phyloP scores from a whole-genome alignment of 345 rosid genomes.

The Nasturtium officinale region DNA sequence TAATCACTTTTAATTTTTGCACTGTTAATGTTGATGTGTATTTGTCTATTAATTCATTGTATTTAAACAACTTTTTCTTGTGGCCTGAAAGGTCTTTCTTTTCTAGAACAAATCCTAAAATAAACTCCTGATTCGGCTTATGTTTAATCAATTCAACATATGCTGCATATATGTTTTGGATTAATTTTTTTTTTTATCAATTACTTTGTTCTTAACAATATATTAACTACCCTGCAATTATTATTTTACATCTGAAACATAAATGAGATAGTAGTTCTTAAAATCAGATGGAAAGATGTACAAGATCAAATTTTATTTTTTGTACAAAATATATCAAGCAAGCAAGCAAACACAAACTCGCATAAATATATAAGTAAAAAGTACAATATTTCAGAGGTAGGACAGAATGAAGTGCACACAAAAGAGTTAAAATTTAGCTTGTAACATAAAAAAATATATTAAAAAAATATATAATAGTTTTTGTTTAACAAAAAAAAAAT shows the following conservation, averaged over 20 bases:
- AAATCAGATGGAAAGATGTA: background rate
- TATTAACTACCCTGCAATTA: background rate
- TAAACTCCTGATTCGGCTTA: slow-evolving; percentile 11
- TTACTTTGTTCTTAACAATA: background rate
- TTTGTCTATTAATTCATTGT: slow-evolving; percentile 40
- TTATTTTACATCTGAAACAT: background rate
- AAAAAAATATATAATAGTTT: slow-evolving; percentile 8
- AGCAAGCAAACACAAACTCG: slow-evolving; percentile 1
- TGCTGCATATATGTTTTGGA: background rate
- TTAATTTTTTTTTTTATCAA: too few relatives aligned
- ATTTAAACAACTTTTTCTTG: slow-evolving; percentile 32
- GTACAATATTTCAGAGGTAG: too few relatives aligned
- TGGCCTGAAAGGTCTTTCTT: slow-evolving; percentile 34
- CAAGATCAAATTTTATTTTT: background rate
- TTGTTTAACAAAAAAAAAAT: background rate
- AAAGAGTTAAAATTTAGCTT: background rate
- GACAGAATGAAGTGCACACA: slow-evolving; percentile 15
- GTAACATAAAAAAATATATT: background rate
- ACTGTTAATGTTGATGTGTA: slow-evolving; percentile 36
- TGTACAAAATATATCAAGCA: background rate
- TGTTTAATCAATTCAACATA: slow-evolving; percentile 33
- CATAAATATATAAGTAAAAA: slow-evolving; percentile 12
- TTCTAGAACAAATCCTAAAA: background rate
- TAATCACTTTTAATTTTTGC: slow-evolving; percentile 34
- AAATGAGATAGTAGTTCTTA: background rate